These are phyloP conservation scores for Cyclotella choctawhatcheeana DNA, from an alignment of 108 stramenopile species.

Conservation along the genomic window DNA sequence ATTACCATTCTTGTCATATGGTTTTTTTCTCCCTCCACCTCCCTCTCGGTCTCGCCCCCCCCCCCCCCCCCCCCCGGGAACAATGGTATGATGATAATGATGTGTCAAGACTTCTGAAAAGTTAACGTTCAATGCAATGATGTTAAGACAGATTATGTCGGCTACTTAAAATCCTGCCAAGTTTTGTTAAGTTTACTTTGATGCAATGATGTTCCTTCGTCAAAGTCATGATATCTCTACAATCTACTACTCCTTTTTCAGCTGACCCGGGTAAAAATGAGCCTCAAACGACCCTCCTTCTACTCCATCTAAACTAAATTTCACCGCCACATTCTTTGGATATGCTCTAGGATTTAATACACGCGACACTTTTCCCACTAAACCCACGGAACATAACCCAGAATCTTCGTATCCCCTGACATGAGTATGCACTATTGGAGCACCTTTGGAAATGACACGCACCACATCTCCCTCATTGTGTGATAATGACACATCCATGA, in stretches of 20 bases:
- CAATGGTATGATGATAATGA: too few species aligned
- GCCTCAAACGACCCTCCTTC: slow-evolving; percentile 31
- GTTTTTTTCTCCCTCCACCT: too few species aligned
- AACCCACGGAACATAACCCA: slow-evolving; percentile 49
- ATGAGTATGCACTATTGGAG: slow-evolving; percentile 46
- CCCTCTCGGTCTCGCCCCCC: too few species aligned
- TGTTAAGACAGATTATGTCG: too few species aligned
- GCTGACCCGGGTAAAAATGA: slow-evolving; percentile 42
- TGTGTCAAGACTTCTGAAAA: too few species aligned
- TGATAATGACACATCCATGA: slow-evolving; percentile 4
- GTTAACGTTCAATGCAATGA: too few species aligned
- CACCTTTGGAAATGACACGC: slow-evolving; percentile 25
- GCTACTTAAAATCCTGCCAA: too few species aligned
- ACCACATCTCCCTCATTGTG: slow-evolving; percentile 24
- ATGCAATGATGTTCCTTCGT: neutral
- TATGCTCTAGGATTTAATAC: slow-evolving; percentile 32
- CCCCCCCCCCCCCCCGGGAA: too few species aligned
- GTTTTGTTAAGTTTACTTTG: neutral
- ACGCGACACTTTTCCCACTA: slow-evolving; percentile 43
- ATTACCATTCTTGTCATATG: too few species aligned
- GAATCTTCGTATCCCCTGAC: slow-evolving; percentile 22
- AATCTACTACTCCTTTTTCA: slow-evolving; percentile 31
- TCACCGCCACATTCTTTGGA: slow-evolving; percentile 46
- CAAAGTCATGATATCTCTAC: too few species aligned
- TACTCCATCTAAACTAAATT: slow-evolving; percentile 26